Evolutionary conservation across 2,329 filamentous ascomycete species (phyloP), one percentile per base, ranked within the genome.

Genomic region (Sphaerulina musiva): DNA sequence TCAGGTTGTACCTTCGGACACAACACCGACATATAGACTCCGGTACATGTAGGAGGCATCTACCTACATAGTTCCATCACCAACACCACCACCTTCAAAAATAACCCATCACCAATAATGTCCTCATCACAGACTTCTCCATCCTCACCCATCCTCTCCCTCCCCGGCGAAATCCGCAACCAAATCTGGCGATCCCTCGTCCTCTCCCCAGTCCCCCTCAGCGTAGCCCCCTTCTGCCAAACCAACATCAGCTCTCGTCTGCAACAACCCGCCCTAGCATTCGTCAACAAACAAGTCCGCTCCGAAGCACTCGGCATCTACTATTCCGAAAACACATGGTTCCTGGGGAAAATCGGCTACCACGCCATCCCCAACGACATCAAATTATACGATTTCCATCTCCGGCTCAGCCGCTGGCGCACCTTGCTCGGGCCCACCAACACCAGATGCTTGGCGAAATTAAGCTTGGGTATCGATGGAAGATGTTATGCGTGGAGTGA

Each of bases 261-360:
- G 8, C 52, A 52, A 20, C 59, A 59, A 49, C 59, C 57, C 10
- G 55, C 59, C 23, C 36, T 53, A 20, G 45, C 59, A 11, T 58
- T 59, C 48, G 55, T 53, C 6, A 59, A 50, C 53, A 50, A 49
- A 23, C 43, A 49, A 23, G 39, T 61, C 17, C 59, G 60, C 4
- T 34, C 55, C 23, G 60, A 61, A 49, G 57, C 55, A 12, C 51
- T 61, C 10, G 53, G 48, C 53, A 59, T 61, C 42, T 62, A 57
- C 57, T 62, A 61, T 45, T 46, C 58, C 34, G 59, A 59, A 26
- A 62, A 61, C 43, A 51, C 46, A 34, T 62, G 58, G 53, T 55
- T 53, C 49, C 53, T 61, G 1, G 59, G 57, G 39, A 59, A 57
- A 48, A 58, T 61, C 29, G 59, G 57, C 32, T 59, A 59, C 47